Conservation (phyloP, 2,329 filamentous ascomycete species). For the Graphilbum fragrans region DNA sequence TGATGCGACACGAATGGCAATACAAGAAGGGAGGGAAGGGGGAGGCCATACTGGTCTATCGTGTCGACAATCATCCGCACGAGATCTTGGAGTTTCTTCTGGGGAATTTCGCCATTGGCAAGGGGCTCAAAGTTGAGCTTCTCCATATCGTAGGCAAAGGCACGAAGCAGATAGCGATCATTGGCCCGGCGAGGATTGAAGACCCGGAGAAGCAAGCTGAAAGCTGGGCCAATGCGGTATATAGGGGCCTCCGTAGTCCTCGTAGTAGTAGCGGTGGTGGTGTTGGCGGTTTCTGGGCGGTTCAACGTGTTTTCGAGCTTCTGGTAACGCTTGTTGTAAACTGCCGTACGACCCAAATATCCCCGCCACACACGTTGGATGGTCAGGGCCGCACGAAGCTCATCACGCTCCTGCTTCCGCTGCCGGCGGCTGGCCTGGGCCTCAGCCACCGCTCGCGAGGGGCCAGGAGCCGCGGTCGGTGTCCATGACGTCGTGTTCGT, state of each 20-base stretch:
- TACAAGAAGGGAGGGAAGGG: not conserved
- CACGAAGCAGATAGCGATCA: too few species aligned
- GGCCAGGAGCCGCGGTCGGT: conserved; percentile 59
- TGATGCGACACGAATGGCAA: too few species aligned
- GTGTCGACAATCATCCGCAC: conserved; percentile 22
- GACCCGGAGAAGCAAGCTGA: too few species aligned
- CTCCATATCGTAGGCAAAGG: conserved; percentile 32
- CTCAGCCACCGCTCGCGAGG: conserved; percentile 68
- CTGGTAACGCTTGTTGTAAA: conserved; percentile 44
- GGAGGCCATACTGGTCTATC: conserved; percentile 16
- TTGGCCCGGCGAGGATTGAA: too few species aligned
- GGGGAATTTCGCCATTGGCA: conserved; percentile 16
- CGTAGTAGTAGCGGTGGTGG: too few species aligned
- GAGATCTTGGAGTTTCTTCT: conserved; percentile 22
- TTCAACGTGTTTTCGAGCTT: too few species aligned
- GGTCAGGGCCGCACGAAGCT: conserved; percentile 56
- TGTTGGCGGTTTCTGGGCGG: too few species aligned
- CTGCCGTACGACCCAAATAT: conserved; percentile 45
- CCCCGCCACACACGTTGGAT: conserved; percentile 81
- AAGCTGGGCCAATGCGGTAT: too few species aligned
- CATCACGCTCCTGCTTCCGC: conserved; percentile 70
- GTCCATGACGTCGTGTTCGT: conserved; percentile 68
- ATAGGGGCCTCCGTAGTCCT: too few species aligned
- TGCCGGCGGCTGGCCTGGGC: conserved; percentile 77
- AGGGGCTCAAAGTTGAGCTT: conserved; percentile 23